These are phyloP conservation scores for Ensete ventricosum DNA, from an alignment of 176 grass and related monocot genomes.

Conservation along the genomic window DNA sequence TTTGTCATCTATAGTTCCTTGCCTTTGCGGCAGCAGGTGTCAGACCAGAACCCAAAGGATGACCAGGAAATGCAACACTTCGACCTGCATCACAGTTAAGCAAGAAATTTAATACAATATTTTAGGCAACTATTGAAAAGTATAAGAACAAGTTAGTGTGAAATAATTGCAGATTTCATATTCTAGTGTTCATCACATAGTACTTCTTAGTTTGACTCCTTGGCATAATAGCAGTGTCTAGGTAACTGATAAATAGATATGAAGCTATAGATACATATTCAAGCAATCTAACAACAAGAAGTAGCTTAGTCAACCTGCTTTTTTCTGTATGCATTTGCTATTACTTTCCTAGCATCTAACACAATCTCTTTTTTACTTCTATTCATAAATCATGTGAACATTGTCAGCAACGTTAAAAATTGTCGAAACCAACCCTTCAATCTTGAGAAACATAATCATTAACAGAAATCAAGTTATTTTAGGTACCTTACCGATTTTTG, in stretches of 20 bases:
- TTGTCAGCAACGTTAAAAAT: not conserved
- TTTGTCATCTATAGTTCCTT: conserved; percentile 36
- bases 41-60: conserved; percentile 93
- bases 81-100: conserved; percentile 46
- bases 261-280: not conserved
- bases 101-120: not conserved
- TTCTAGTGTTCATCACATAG: not conserved
- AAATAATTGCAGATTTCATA: not conserved
- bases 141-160: not conserved
- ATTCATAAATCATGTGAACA: not conserved
- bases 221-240: not conserved
- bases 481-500: conserved; percentile 69
- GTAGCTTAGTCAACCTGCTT: not conserved
- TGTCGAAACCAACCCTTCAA: not conserved
- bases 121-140: not conserved
- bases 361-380: not conserved
- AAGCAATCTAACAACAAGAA: not conserved
- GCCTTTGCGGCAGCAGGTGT: conserved; percentile 75
- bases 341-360: not conserved
- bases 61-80: conserved; percentile 93
- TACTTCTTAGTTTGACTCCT: not conserved
- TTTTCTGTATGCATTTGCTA: not conserved
- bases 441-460: not conserved
- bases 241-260: not conserved
- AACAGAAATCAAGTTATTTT: not conserved